phyloP scores from a whole-genome alignment of 1,139 yeast genomes.

The Suhomyces bolitotheri region DNA sequence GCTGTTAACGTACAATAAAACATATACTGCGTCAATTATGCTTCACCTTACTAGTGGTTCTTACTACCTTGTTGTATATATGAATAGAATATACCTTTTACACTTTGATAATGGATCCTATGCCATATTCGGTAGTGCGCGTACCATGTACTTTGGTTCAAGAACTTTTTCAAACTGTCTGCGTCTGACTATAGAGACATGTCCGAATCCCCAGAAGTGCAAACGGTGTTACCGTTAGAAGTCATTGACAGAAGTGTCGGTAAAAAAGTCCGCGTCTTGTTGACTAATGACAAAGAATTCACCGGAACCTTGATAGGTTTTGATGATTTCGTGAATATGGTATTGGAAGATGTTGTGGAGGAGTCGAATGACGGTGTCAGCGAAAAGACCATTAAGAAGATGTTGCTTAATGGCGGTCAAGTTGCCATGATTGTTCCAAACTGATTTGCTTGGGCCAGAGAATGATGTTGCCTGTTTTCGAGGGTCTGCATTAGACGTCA shows the following conservation, averaged over 20 bases:
- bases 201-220: conserved; percentile 11
- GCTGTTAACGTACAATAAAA: too few relatives aligned
- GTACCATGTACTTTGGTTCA: neutral
- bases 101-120: too few relatives aligned
- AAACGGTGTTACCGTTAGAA: conserved; percentile 68
- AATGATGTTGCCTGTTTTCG: too few relatives aligned
- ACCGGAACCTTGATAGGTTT: conserved; percentile 86
- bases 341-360: conserved; percentile 80
- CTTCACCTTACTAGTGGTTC: too few relatives aligned
- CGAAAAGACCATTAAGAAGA: conserved; percentile 53
- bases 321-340: conserved; percentile 94
- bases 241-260: conserved; percentile 88
- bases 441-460: too few relatives aligned
- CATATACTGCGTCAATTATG: too few relatives aligned
- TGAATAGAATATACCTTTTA: too few relatives aligned
- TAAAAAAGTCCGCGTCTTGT: conserved; percentile 71
- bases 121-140: neutral
- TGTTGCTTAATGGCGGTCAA: conserved; percentile 86
- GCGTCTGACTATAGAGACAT: neutral
- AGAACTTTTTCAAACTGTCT: conserved; percentile 4
- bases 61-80: too few relatives aligned
- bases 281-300: conserved; percentile 76
- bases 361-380: conserved; percentile 36
- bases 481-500: too few relatives aligned
- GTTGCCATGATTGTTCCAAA: conserved; percentile 65